Evolutionary conservation across 148 eudicot genomes (phyloP).

Genomic region (Polygonum aviculare): DNA sequence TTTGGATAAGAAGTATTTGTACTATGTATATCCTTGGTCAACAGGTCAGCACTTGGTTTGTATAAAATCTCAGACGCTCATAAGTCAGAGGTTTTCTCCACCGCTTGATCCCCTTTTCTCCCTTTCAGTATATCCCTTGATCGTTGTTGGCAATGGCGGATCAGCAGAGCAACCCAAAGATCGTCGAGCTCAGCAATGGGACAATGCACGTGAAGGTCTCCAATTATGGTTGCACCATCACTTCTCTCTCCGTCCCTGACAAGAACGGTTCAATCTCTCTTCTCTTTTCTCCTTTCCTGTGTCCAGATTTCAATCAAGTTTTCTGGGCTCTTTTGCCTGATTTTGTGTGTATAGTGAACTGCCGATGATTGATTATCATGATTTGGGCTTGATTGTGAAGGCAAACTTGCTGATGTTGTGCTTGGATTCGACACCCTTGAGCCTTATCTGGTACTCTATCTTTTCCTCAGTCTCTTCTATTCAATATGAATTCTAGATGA

Average conservation of each 20-base stretch:
- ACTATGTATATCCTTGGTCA: neutral
- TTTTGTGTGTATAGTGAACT: neutral
- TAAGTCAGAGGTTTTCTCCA: neutral
- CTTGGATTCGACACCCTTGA: constrained; percentile 93
- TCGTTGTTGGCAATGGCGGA: constrained; percentile 31
- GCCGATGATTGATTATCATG: neutral
- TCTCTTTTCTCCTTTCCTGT: neutral
- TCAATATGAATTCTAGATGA: neutral
- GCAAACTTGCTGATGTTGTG: constrained; percentile 88
- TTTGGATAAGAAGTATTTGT: neutral
- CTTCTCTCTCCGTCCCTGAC: constrained; percentile 70
- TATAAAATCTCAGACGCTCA: neutral
- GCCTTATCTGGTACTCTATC: constrained; percentile 57
- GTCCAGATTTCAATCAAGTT: neutral
- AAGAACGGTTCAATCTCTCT: constrained; percentile 52
- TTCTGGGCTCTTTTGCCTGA: neutral
- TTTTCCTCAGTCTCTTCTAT: neutral
- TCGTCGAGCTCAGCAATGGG: constrained; percentile 87
- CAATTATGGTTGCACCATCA: constrained; percentile 85
- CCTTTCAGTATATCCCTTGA: neutral
- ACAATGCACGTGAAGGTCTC: constrained; percentile 57
- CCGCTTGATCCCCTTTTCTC: neutral
- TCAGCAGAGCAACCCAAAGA: constrained; percentile 39
- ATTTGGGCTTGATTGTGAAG: constrained; percentile 27
- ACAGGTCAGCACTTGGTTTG: neutral